Conservation (phyloP, 805 yeast genomes). For the Lipomyces spencermartinsiae region DNA sequence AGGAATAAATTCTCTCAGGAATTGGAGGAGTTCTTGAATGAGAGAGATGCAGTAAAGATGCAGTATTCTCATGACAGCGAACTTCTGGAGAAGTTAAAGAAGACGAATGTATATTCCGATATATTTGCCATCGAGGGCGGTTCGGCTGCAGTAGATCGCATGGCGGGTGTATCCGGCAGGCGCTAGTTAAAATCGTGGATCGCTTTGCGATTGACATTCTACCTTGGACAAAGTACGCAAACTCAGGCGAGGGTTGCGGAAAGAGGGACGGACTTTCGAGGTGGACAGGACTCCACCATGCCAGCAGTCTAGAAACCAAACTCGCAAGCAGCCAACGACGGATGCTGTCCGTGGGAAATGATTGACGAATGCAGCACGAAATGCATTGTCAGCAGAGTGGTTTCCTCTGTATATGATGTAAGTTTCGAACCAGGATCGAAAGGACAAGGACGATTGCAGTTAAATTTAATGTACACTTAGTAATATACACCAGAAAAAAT, state of each 20-base stretch:
- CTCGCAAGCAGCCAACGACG: not conserved
- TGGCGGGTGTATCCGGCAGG: conserved; percentile 31
- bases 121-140: conserved; percentile 66
- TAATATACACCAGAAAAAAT: not conserved
- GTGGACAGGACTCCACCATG: not conserved
- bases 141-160: conserved; percentile 34
- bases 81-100: conserved; percentile 72
- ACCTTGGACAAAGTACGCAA: not conserved
- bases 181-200: not conserved
- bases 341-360: not conserved
- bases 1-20: conserved; percentile 66
- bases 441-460: not conserved
- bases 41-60: conserved; percentile 67
- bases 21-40: conserved; percentile 56
- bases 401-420: not conserved
- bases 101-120: conserved; percentile 81
- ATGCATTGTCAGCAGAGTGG: not conserved
- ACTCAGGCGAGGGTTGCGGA: not conserved
- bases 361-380: not conserved
- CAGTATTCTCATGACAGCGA: conserved; percentile 66
- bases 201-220: not conserved
- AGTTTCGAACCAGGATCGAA: not conserved
- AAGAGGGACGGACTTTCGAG: not conserved
- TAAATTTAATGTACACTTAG: not conserved
- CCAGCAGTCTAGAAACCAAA: not conserved